These are phyloP conservation scores for Cystobasidiaceae sp. DNA, from an alignment of 1,284 basidiomycete species.

Conservation along the genomic window DNA sequence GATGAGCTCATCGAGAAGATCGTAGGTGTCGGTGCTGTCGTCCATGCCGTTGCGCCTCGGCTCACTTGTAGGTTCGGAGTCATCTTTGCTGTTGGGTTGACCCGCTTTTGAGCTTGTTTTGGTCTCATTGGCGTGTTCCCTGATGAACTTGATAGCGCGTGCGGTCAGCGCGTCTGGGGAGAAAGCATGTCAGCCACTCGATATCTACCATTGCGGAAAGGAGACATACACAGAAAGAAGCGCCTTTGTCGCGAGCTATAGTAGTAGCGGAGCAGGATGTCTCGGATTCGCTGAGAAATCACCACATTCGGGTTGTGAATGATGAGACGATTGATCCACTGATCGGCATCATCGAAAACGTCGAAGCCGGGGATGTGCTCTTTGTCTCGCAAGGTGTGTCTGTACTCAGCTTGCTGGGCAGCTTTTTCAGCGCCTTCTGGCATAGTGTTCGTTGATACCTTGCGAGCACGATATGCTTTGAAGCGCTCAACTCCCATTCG, in stretches of 20 bases:
- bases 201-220: background rate
- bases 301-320: constrained; percentile 80
- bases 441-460: background rate
- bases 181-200: background rate
- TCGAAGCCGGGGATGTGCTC: constrained; percentile 33
- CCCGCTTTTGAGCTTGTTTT: constrained; percentile 31
- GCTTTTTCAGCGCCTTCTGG: constrained; percentile 25
- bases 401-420: constrained; percentile 5
- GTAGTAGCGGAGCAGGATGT: constrained; percentile 86
- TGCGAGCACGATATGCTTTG: constrained; percentile 12
- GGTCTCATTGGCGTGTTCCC: constrained; percentile 62
- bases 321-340: constrained; percentile 87
- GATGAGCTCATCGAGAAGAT: constrained; percentile 45
- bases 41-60: constrained; percentile 14
- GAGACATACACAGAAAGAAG: constrained; percentile 60
- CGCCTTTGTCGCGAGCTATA: constrained; percentile 68
- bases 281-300: constrained; percentile 69
- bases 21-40: background rate
- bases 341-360: constrained; percentile 65
- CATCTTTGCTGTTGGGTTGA: constrained; percentile 35
- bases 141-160: constrained; percentile 72
- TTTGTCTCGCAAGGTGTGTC: background rate
- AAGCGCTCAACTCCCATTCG: background rate
- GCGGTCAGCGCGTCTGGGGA: constrained; percentile 38
- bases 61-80: constrained; percentile 3